Percentiles rank a stretch among this genome's conserved stretches.
Evolutionary conservation across 2,329 filamentous ascomycete species (phyloP).

Genomic region (Sarocladium kiliense): DNA sequence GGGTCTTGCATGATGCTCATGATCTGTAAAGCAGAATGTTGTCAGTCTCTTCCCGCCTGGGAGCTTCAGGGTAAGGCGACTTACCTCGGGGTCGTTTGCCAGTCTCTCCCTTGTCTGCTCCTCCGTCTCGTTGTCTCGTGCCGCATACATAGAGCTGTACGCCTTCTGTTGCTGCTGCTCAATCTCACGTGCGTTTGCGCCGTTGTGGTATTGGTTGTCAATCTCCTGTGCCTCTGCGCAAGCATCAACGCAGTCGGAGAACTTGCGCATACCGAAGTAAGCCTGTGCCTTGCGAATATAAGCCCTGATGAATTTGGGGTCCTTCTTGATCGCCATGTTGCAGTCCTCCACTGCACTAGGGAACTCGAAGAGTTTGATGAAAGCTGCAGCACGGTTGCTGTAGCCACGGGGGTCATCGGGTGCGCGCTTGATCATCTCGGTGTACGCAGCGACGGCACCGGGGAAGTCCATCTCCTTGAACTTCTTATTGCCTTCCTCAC

Average conservation of each 20-base stretch:
- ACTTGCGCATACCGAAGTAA: conserved; percentile 96
- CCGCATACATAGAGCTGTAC: conserved; percentile 80
- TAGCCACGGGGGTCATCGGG: conserved; percentile 91
- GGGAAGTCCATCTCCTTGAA: conserved; percentile 98
- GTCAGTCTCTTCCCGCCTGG: neutral
- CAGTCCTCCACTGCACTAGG: conserved; percentile 91
- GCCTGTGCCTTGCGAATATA: conserved; percentile 96
- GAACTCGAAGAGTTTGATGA: conserved; percentile 95
- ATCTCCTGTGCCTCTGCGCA: conserved; percentile 76
- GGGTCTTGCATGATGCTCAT: conserved; percentile 90
- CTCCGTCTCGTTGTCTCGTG: conserved; percentile 91
- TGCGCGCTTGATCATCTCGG: conserved; percentile 93
- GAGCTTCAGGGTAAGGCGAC: conserved; percentile 23
- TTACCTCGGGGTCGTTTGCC: conserved; percentile 82
- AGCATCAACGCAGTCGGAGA: conserved; percentile 87
- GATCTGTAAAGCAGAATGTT: conserved; percentile 46
- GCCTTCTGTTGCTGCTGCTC: conserved; percentile 94
- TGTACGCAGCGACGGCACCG: conserved; percentile 87
- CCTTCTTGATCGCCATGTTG: conserved; percentile 83
- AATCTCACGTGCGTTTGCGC: conserved; percentile 85
- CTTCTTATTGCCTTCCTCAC: conserved; percentile 89
- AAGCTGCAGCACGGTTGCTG: conserved; percentile 93
- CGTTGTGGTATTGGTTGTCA: conserved; percentile 62
- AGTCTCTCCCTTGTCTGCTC: conserved; percentile 91
- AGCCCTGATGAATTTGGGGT: conserved; percentile 87